Conservation (phyloP, 441 rosid species). For the Aleurites moluccanus region DNA sequence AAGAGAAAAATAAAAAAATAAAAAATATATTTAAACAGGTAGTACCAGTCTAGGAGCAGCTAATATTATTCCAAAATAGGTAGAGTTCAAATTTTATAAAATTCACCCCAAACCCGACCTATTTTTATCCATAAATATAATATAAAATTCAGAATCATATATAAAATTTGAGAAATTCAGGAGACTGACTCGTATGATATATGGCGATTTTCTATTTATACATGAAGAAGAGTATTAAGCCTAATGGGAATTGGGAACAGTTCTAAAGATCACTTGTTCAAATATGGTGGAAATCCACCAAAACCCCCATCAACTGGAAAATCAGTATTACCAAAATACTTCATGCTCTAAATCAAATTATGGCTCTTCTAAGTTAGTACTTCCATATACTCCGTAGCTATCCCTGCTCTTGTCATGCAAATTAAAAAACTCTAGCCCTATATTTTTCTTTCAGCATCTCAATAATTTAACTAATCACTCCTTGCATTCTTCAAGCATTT, state of each 20-base stretch:
- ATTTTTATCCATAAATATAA: no score
- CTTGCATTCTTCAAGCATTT: background rate
- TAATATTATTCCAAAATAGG: no score
- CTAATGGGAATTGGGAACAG: constrained; percentile 28
- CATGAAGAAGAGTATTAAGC: constrained; percentile 30
- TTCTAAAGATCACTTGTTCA: constrained; percentile 33
- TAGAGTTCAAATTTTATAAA: no score
- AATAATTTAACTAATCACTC: background rate
- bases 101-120: no score
- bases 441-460: background rate
- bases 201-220: background rate
- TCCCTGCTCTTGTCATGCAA: background rate
- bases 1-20: no score
- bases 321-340: constrained; percentile 33
- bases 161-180: background rate
- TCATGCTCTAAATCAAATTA: constrained; percentile 29
- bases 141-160: background rate
- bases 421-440: background rate
- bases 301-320: constrained; percentile 29
- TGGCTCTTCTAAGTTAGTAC: constrained; percentile 32
- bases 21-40: no score
- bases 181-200: background rate
- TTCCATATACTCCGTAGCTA: background rate
- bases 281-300: constrained; percentile 33
- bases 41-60: no score